These are phyloP conservation scores for Diacronema lutheri DNA, from an alignment of 78 protist genomes.

Conservation along the genomic window DNA sequence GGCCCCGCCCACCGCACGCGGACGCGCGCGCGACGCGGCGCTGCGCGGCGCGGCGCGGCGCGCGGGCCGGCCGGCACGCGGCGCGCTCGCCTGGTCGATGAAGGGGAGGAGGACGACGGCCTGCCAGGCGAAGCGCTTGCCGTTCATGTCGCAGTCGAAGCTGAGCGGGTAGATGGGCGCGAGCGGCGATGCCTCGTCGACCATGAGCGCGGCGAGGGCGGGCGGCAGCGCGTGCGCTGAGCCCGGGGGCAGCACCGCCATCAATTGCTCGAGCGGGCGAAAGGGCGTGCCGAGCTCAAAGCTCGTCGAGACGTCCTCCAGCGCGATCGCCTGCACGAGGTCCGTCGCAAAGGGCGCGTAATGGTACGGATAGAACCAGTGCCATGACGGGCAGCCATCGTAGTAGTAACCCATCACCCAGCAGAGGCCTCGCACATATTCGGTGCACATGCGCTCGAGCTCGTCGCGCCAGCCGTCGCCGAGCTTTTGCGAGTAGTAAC, in stretches of 20 bases:
- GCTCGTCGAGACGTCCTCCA: slow-evolving; percentile 5
- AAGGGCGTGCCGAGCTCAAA: slow-evolving; percentile 71
- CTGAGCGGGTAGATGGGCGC: slow-evolving; percentile 78
- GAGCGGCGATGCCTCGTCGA: slow-evolving; percentile 62
- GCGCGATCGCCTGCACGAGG: neutral
- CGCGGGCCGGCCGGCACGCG: neutral
- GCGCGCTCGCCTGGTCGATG: slow-evolving; percentile 75
- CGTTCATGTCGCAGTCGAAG: slow-evolving; percentile 76
- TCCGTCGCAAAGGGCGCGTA: slow-evolving; percentile 90
- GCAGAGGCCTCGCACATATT: slow-evolving; percentile 82
- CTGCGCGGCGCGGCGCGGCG: neutral
- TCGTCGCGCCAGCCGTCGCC: neutral
- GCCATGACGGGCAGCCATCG: slow-evolving; percentile 92
- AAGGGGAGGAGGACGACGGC: slow-evolving; percentile 92
- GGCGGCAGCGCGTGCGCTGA: slow-evolving; percentile 70
- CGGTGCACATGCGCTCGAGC: neutral
- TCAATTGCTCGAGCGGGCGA: slow-evolving; percentile 89
- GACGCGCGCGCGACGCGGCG: neutral
- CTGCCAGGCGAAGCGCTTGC: slow-evolving; percentile 66
- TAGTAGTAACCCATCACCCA: slow-evolving; percentile 96
- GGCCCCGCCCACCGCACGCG: neutral
- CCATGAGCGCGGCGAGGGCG: slow-evolving; percentile 41
- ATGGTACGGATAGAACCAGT: slow-evolving; percentile 94
- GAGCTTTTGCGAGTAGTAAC: slow-evolving; percentile 82
- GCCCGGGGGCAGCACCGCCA: slow-evolving; percentile 89